Conservation (phyloP, 176 grass and related monocot species). For the Ananas comosus region DNA sequence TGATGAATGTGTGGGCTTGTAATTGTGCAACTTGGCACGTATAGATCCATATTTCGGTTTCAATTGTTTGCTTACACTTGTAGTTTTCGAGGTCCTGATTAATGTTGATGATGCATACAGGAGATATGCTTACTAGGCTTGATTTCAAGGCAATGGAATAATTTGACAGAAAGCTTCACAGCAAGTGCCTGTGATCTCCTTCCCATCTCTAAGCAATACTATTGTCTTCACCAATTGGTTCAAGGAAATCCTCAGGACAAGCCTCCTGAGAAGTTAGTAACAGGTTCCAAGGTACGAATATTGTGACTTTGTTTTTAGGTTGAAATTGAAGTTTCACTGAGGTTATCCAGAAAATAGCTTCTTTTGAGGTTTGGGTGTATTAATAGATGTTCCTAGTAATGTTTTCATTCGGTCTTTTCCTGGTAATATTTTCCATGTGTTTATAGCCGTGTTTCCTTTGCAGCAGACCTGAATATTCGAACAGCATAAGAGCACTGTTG, state of each 20-base stretch:
- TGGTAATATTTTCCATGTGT: no score
- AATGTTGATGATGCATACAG: conserved; percentile 24
- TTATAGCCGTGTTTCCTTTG: no score
- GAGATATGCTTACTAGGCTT: conserved; percentile 72
- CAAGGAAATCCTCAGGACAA: conserved; percentile 24
- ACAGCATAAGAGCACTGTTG: not conserved
- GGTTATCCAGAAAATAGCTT: not conserved
- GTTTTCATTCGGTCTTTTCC: no score
- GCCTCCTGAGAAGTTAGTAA: conserved; percentile 18
- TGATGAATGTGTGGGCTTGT: no score
- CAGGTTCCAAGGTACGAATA: conserved; percentile 31
- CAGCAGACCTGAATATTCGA: no score
- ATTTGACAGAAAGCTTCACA: conserved; percentile 43
- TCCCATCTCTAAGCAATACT: conserved; percentile 67
- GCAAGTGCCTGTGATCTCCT: conserved; percentile 45
- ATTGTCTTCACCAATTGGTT: conserved; percentile 45
- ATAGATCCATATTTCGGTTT: no score
- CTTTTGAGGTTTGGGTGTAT: conserved; percentile 5
- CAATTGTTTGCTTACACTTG: no score
- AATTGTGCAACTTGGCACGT: no score
- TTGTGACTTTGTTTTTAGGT: no score
- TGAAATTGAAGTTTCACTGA: not conserved
- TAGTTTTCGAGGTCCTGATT: not conserved
- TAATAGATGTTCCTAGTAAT: conserved; percentile 9
- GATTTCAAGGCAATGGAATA: conserved; percentile 44